Evolutionary conservation across 1,284 basidiomycete genomes (phyloP).

Genomic region (Sparassis latifolia): DNA sequence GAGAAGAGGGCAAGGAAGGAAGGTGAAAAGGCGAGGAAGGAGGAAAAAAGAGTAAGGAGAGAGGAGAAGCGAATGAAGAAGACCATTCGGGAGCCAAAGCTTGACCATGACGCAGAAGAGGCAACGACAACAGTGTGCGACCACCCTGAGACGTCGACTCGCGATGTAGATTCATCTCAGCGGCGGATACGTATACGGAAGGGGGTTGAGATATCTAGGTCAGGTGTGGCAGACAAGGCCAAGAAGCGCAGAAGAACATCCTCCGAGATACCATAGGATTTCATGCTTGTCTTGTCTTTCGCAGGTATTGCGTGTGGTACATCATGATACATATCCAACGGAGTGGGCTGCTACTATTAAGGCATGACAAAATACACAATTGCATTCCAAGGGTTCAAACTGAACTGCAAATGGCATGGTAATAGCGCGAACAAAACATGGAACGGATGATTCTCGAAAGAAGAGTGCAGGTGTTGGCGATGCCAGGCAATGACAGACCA

Average conservation of each 20-base stretch:
- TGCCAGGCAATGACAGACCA: not conserved
- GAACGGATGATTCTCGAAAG: not conserved
- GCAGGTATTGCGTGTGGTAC: too few species aligned
- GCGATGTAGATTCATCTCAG: too few species aligned
- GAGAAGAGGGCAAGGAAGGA: constrained; percentile 19
- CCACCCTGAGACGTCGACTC: too few species aligned
- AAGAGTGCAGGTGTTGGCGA: constrained; percentile 1
- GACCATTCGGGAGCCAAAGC: not conserved
- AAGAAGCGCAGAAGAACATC: constrained; percentile 1
- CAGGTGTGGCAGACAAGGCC: not conserved
- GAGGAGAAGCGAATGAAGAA: constrained; percentile 9
- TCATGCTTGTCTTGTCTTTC: too few species aligned
- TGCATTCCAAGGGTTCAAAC: not conserved
- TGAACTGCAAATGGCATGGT: too few species aligned
- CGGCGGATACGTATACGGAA: not conserved
- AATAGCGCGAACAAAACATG: too few species aligned
- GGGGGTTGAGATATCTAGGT: not conserved
- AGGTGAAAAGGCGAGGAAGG: constrained; percentile 20
- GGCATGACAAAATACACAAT: constrained; percentile 4
- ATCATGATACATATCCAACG: constrained; percentile 1
- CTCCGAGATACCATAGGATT: not conserved
- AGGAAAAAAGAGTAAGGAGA: constrained; percentile 16
- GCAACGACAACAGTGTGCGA: not conserved
- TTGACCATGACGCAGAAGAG: not conserved
- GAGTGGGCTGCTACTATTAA: constrained; percentile 1